phyloP scores from a whole-genome alignment of 768 basidiomycete genomes.

The Galerina marginata region DNA sequence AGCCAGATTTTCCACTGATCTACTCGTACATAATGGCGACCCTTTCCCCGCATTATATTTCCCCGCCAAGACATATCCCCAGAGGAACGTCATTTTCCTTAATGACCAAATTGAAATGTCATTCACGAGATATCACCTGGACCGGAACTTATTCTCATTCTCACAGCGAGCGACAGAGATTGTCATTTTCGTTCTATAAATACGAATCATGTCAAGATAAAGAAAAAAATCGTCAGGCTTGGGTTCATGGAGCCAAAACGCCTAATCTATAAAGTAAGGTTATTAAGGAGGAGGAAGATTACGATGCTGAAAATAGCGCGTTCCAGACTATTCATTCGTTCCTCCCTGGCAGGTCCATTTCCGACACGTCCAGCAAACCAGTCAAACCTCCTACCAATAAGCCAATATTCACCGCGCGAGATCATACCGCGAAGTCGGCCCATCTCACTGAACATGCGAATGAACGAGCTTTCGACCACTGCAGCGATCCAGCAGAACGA shows the following conservation, averaged over 20 bases:
- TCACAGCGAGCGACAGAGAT: too few species aligned
- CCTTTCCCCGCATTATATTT: too few species aligned
- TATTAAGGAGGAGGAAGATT: neutral
- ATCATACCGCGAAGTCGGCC: constrained; percentile 53
- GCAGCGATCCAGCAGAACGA: constrained; percentile 45
- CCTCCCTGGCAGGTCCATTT: constrained; percentile 45
- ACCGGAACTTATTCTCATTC: too few species aligned
- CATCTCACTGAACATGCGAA: constrained; percentile 56
- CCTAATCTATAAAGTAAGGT: neutral
- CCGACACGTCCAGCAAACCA: constrained; percentile 52
- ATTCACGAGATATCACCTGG: too few species aligned
- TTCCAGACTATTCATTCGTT: constrained; percentile 46
- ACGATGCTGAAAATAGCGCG: constrained; percentile 9
- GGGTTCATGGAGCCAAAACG: neutral
- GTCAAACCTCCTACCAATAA: constrained; percentile 53
- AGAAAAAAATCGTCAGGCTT: too few species aligned
- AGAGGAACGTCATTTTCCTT: too few species aligned
- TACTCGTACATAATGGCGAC: too few species aligned
- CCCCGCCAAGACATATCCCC: too few species aligned
- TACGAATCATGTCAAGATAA: too few species aligned
- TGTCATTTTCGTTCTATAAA: too few species aligned
- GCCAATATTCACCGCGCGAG: constrained; percentile 43
- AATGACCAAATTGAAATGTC: too few species aligned
- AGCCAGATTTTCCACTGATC: too few species aligned
- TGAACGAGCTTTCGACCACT: constrained; percentile 52